Evolutionary conservation across 192 early-diverging fungal genomes (phyloP).

Genomic region (Bifiguratus adelaidae): DNA sequence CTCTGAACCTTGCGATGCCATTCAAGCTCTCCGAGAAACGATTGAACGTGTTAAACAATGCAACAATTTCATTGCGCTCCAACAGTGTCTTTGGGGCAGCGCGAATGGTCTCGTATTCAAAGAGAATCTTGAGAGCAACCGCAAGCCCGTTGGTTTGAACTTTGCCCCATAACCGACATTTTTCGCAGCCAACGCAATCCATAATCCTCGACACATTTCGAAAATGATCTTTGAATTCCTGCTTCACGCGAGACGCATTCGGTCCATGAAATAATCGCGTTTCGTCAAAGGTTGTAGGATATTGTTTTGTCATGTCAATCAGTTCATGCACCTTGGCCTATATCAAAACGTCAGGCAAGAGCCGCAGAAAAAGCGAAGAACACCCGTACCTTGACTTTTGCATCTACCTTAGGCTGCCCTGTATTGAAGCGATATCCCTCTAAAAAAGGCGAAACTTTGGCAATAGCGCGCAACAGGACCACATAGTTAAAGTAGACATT

Average conservation of each 20-base stretch:
- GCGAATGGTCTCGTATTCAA: constrained; percentile 57
- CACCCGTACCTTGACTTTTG: constrained; percentile 25
- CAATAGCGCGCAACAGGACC: constrained; percentile 72
- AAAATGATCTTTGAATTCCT: constrained; percentile 86
- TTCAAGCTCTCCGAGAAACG: constrained; percentile 78
- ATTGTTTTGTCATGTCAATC: constrained; percentile 41
- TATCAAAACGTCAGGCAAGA: neutral
- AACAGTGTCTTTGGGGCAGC: constrained; percentile 39
- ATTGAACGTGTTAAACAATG: constrained; percentile 83
- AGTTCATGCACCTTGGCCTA: constrained; percentile 49
- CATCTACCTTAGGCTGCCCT: constrained; percentile 43
- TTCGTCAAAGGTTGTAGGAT: constrained; percentile 86
- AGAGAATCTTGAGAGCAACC: constrained; percentile 92
- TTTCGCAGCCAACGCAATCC: constrained; percentile 99
- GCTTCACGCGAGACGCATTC: constrained; percentile 52
- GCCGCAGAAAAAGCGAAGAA: neutral
- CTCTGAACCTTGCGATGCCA: constrained; percentile 72
- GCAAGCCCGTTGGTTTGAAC: constrained; percentile 91
- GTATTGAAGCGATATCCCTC: constrained; percentile 66
- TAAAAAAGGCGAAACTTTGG: constrained; percentile 74
- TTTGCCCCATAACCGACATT: constrained; percentile 98
- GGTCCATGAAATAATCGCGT: constrained; percentile 67
- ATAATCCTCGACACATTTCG: constrained; percentile 95
- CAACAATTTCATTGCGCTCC: constrained; percentile 76
- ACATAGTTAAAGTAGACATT: constrained; percentile 96